Percentiles rank a stretch among this genome's conserved stretches.
Evolutionary conservation across 2,329 filamentous ascomycete genomes (phyloP).

Genomic region (Monosporascus sp.): DNA sequence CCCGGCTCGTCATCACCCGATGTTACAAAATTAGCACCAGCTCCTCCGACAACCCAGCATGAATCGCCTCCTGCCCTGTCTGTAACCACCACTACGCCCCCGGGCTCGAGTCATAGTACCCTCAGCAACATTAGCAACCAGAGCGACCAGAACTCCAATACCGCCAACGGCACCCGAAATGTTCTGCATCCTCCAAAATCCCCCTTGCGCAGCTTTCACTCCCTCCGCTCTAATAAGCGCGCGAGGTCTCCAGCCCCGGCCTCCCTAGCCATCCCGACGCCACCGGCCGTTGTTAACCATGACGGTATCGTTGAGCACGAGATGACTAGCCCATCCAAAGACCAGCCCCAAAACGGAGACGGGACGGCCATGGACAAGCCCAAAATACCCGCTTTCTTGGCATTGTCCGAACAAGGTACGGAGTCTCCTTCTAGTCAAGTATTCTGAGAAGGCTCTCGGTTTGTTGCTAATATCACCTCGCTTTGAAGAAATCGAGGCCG

Average conservation of each 20-base stretch:
- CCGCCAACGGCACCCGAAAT: background rate
- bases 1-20: constrained; percentile 11
- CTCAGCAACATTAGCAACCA: constrained; percentile 4
- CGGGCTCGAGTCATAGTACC: constrained; percentile 16
- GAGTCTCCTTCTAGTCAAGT: constrained; percentile 3
- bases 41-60: constrained; percentile 1
- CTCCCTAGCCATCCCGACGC: constrained; percentile 15
- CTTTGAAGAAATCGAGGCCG: constrained; percentile 40
- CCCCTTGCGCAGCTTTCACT: constrained; percentile 38
- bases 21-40: background rate
- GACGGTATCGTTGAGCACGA: constrained; percentile 28
- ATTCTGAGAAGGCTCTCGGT: background rate
- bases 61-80: constrained; percentile 18
- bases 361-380: constrained; percentile 9
- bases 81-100: constrained; percentile 21
- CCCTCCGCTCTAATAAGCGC: constrained; percentile 43
- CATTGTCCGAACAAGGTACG: constrained; percentile 42
- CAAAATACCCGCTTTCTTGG: constrained; percentile 47
- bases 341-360: constrained; percentile 18
- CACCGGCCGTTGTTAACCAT: constrained; percentile 29
- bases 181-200: constrained; percentile 18
- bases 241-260: constrained; percentile 34
- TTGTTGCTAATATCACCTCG: constrained; percentile 7
- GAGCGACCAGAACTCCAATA: background rate
- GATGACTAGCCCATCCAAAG: constrained; percentile 6